Evolutionary conservation across 768 basidiomycete genomes (phyloP).

Genomic region (Mycena olivaceomarginata): DNA sequence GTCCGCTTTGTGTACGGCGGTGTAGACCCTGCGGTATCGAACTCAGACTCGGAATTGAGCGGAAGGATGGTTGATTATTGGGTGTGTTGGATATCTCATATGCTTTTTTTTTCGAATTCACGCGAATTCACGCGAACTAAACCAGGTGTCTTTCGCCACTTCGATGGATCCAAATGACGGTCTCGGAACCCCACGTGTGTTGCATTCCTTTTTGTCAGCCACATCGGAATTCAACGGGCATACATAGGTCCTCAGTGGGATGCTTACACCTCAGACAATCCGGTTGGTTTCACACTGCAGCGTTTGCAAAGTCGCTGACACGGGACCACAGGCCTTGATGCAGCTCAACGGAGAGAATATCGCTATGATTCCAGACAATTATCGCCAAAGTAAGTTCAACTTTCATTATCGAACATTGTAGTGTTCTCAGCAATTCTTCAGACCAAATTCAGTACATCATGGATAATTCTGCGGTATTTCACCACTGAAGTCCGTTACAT

Average conservation of each 20-base stretch:
- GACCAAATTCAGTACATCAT: constrained; percentile 19
- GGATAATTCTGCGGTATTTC: neutral
- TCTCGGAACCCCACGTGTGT: constrained; percentile 54
- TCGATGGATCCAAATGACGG: constrained; percentile 63
- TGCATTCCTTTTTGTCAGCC: neutral
- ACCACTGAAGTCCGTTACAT: neutral
- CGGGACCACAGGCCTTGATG: constrained; percentile 51
- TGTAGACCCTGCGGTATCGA: constrained; percentile 43
- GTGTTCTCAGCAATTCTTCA: neutral
- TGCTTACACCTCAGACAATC: constrained; percentile 33
- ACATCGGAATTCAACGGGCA: neutral
- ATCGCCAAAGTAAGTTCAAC: constrained; percentile 48
- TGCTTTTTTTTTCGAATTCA: neutral
- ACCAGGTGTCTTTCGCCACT: constrained; percentile 57
- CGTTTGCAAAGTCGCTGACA: neutral
- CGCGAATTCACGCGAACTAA: neutral
- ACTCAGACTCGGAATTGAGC: constrained; percentile 45
- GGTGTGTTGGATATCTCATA: constrained; percentile 42
- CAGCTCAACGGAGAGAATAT: constrained; percentile 60
- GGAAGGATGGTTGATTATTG: constrained; percentile 64
- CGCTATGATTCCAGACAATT: constrained; percentile 59
- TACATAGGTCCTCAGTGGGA: constrained; percentile 17
- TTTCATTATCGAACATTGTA: neutral
- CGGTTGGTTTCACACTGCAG: constrained; percentile 11
- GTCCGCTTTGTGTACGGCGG: constrained; percentile 59